Percentiles rank a stretch among this genome's conserved stretches.
These are phyloP conservation scores for Turritis glabra DNA, from an alignment of 345 rosid species.

Conservation along the genomic window DNA sequence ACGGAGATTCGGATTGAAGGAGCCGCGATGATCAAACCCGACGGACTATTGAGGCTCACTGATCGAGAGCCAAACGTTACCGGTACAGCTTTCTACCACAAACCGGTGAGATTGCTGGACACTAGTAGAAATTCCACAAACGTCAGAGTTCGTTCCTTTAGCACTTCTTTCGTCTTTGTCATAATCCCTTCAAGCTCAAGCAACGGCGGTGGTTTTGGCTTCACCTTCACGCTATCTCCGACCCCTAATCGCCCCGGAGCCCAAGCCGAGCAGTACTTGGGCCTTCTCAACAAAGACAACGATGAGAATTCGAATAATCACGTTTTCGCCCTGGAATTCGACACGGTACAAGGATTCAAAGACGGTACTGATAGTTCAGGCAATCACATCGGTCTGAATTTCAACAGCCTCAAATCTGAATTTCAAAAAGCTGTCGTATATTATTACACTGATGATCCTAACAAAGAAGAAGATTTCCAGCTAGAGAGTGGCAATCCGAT, in stretches of 20 bases:
- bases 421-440: conserved; percentile 27
- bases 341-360: conserved; percentile 56
- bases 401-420: conserved; percentile 46
- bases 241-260: conserved; percentile 39
- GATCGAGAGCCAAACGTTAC: background rate
- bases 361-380: conserved; percentile 27
- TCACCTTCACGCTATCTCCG: conserved; percentile 58
- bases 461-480: conserved; percentile 19
- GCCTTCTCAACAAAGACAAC: conserved; percentile 41
- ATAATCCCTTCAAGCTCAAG: conserved; percentile 39
- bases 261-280: conserved; percentile 45
- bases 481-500: conserved; percentile 47
- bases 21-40: conserved; percentile 16
- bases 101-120: conserved; percentile 28
- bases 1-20: background rate
- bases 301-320: conserved; percentile 30
- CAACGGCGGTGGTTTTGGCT: conserved; percentile 61
- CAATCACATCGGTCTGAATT: conserved; percentile 57
- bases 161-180: conserved; percentile 53
- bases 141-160: conserved; percentile 44
- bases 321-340: conserved; percentile 61
- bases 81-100: conserved; percentile 34
- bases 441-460: background rate
- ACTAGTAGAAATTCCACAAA: background rate
- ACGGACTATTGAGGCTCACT: conserved; percentile 37